phyloP scores from a whole-genome alignment of 2,329 filamentous ascomycete species.

The Ophiostoma sp. region DNA sequence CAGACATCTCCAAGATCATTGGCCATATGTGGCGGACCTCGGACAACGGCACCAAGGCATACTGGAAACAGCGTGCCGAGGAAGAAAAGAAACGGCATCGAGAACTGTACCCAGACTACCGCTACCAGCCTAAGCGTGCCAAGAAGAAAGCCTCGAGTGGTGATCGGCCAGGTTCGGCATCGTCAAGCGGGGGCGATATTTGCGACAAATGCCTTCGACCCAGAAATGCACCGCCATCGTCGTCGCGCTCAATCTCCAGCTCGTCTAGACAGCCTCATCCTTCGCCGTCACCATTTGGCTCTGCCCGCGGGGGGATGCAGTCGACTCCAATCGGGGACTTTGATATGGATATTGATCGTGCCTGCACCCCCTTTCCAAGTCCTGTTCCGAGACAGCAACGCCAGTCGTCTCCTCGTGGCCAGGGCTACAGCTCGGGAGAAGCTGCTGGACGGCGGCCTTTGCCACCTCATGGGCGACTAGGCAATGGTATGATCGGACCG shows the following conservation, averaged over 20 bases:
- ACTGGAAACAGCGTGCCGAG: slow-evolving; percentile 88
- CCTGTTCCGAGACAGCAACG: slow-evolving; percentile 23
- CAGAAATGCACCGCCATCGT: slow-evolving; percentile 62
- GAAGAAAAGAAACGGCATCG: slow-evolving; percentile 91
- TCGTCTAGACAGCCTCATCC: neutral
- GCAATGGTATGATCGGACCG: neutral
- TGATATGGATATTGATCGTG: neutral
- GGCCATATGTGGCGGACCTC: slow-evolving; percentile 87
- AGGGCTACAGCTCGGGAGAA: neutral
- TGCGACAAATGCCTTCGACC: slow-evolving; percentile 73
- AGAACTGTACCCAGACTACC: slow-evolving; percentile 87
- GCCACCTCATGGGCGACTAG: slow-evolving; percentile 14
- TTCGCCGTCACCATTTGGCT: neutral
- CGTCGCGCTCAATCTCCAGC: slow-evolving; percentile 38
- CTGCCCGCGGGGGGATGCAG: neutral
- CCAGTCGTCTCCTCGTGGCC: slow-evolving; percentile 22
- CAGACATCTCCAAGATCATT: slow-evolving; percentile 96
- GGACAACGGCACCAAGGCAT: slow-evolving; percentile 69
- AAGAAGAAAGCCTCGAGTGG: slow-evolving; percentile 37
- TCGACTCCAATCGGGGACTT: neutral
- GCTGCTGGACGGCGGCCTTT: slow-evolving; percentile 18
- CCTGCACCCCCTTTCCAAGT: neutral
- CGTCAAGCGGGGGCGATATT: slow-evolving; percentile 36
- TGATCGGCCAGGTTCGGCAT: neutral
- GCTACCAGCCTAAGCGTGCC: slow-evolving; percentile 82